These are phyloP conservation scores for Aspergillus sclerotiicarbonarius DNA, from an alignment of 495 filamentous ascomycete species.

Conservation along the genomic window DNA sequence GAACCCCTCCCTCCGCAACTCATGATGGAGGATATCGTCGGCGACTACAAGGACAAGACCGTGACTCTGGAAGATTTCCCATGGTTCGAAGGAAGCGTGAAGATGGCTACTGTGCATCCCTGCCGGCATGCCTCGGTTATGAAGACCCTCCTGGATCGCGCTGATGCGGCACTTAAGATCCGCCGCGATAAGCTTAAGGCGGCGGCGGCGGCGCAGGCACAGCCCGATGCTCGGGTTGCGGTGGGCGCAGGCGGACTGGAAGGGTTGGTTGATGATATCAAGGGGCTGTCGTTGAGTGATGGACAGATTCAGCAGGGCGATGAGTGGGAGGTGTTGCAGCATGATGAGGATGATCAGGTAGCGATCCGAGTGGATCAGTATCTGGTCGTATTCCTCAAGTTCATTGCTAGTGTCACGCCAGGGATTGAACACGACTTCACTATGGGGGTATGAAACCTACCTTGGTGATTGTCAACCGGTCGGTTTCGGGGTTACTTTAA, in stretches of 20 bases:
- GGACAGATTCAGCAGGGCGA: constrained; percentile 52
- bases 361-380: constrained; percentile 98
- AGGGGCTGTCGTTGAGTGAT: constrained; percentile 40
- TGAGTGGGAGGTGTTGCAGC: constrained; percentile 83
- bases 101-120: constrained; percentile 96
- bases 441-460: constrained; percentile 74
- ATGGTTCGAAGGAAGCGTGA: constrained; percentile 75
- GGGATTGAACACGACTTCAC: constrained; percentile 98
- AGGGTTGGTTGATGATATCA: constrained; percentile 62
- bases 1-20: constrained; percentile 80
- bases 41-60: constrained; percentile 99
- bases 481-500: no score
- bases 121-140: constrained; percentile 94
- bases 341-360: constrained; percentile 68
- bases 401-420: constrained; percentile 94
- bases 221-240: constrained; percentile 42
- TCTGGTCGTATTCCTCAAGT: constrained; percentile 95
- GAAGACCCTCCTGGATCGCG: constrained; percentile 95
- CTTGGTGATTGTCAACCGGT: neutral
- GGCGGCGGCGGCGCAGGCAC: constrained; percentile 20
- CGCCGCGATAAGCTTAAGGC: constrained; percentile 73
- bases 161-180: constrained; percentile 88
- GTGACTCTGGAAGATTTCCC: constrained; percentile 98
- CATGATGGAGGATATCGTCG: constrained; percentile 99
- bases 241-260: constrained; percentile 55